Evolutionary conservation across 2,329 filamentous ascomycete species (phyloP), one percentile per base, ranked within the genome.

Genomic region (Chalaropsis ovoidea): DNA sequence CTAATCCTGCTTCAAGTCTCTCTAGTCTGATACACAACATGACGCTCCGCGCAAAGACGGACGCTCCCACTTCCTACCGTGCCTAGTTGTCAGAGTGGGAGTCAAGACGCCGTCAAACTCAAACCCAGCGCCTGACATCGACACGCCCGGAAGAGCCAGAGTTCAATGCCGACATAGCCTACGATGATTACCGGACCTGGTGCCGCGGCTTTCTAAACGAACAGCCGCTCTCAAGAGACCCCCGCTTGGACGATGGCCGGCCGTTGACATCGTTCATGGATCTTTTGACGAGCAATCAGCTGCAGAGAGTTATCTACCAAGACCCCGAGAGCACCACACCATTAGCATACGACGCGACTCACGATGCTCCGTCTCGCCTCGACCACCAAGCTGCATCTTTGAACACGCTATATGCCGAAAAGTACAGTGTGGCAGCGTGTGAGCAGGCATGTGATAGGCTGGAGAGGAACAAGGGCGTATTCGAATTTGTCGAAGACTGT

Each of bases 1-100:
- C 19, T 24, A 52, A 52, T 13, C 10, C 17, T 24, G 1, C 19
- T 27, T 24, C 19, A 52, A 52, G 47, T 52, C 47, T 52, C 13
- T 52, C 47, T 52, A 52, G 47, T 6, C 19, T 52, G 2, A 52
- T 52, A 52, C 47, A 52, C 15, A 52, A 52, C 24, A 52, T 52
- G 47, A 52, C 19, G 19, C 47, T 52, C 47, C 47, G 24, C 24
- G 10, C 22, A 52, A 52, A 19, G 10, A 24, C 47, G 10, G 47
- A 52, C 19, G 47, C 47, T 2, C 47, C 47, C 15, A 52, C 8
- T 52, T 52, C 47, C 47, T 52, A 52, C 47, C 24, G 47, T 52
- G 47, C 24, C 24, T 52, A 52, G 47, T 52, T 52, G 47, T 52
- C 47, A 52, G 47, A 52, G 24, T 52, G 47, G 47, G 47, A 52